These are phyloP conservation scores for Candida silvicultrix DNA, from an alignment of 805 yeast genomes.

Conservation along the genomic window DNA sequence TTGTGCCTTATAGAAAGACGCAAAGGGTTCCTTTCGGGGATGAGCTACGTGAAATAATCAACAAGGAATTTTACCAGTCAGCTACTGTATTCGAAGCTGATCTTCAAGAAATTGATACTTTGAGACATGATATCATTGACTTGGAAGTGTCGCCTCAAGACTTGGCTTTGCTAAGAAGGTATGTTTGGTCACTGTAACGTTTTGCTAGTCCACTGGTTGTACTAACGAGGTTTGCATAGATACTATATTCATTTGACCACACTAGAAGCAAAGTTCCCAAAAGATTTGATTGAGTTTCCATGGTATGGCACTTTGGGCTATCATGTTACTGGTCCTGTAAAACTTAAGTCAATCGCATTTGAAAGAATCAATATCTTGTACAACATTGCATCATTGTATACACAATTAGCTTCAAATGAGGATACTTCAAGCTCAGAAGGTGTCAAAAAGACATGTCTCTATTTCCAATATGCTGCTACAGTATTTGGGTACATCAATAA, in stretches of 20 bases:
- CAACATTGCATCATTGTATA: constrained; percentile 62
- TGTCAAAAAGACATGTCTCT: constrained; percentile 52
- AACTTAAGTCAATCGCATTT: constrained; percentile 40
- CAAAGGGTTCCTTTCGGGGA: constrained; percentile 33
- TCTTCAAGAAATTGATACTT: constrained; percentile 32
- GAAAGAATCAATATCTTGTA: constrained; percentile 61
- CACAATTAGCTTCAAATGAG: constrained; percentile 45
- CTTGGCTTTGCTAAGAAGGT: constrained; percentile 26
- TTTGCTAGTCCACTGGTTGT: neutral
- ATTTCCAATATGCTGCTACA: constrained; percentile 71
- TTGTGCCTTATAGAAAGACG: constrained; percentile 46
- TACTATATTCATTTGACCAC: constrained; percentile 43
- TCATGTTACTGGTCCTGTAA: constrained; percentile 41
- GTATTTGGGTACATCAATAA: constrained; percentile 36
- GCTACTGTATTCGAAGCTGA: constrained; percentile 36
- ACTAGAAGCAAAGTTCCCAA: constrained; percentile 54
- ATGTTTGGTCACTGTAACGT: neutral
- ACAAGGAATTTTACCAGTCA: constrained; percentile 39
- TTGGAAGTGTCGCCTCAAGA: constrained; percentile 31
- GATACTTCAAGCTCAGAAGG: constrained; percentile 43
- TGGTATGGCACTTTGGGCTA: constrained; percentile 73
- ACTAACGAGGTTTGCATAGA: no score
- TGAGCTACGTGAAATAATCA: constrained; percentile 37
- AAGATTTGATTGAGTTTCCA: constrained; percentile 49
- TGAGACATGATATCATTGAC: constrained; percentile 37